A percentile compares a stretch with the other conserved stretches of the same genome.
These are phyloP conservation scores for Cydonia oblonga DNA, from an alignment of 331 rosid species.

Conservation along the genomic window DNA sequence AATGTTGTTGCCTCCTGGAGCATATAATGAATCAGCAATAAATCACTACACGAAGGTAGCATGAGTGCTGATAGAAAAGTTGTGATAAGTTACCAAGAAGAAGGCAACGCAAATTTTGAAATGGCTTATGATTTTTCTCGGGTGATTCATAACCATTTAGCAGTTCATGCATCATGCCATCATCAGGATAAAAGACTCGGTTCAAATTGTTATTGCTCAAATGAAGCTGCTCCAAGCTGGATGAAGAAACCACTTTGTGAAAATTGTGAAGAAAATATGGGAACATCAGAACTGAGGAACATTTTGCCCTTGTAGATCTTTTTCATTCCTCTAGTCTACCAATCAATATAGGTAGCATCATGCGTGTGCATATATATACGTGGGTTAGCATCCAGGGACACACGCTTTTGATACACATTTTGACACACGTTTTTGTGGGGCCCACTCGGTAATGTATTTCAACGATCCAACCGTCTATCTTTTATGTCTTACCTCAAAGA, in stretches of 20 bases:
- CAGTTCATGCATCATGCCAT: constrained; percentile 22
- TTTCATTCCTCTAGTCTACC: not conserved
- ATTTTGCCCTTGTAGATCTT: not conserved
- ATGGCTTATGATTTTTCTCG: constrained; percentile 32
- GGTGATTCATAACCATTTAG: constrained; percentile 12
- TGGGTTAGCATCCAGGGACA: no score
- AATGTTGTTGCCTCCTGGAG: constrained; percentile 71
- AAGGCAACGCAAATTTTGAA: constrained; percentile 65
- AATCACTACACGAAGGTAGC: constrained; percentile 4
- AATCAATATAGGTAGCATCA: no score
- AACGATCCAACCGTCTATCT: no score
- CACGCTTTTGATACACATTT: no score
- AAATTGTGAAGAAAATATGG: constrained; percentile 13
- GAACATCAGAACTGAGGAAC: not conserved
- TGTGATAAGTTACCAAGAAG: constrained; percentile 56
- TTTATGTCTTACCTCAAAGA: no score
- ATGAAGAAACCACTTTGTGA: constrained; percentile 21
- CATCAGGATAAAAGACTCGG: constrained; percentile 47
- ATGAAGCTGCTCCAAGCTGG: constrained; percentile 95
- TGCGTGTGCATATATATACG: no score
- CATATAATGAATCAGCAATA: constrained; percentile 10
- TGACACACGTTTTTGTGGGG: no score
- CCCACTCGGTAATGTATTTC: no score
- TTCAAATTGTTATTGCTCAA: constrained; percentile 73
- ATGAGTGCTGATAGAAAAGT: constrained; percentile 2